Base-by-base conservation (phyloP, 805 yeast species). In the Priceomyces haplophilus region DNA sequence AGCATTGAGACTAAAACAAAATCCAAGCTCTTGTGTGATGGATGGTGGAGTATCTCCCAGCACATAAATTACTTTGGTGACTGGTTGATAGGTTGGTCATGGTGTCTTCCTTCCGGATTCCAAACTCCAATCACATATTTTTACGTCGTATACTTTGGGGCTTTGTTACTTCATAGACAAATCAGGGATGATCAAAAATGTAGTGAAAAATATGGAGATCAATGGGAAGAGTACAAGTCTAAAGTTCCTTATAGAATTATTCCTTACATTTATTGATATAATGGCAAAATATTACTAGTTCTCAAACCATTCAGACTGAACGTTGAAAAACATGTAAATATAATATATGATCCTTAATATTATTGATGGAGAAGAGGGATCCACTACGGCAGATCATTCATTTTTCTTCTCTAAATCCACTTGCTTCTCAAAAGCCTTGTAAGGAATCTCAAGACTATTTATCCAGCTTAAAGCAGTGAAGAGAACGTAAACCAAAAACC, bases 11-110 rank as follows among this genome's bases (percentile, higher is more conserved):
- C 97, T 0, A 69, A 75, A 23, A 79, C 85, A 12, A 95, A 95
- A 1, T 83, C 96, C 19, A 85, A 79, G 56, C 74, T 93, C 49
- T 67, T 93, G 35, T 78, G 82, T 42, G 93, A 88, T 55, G 97
- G 98, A 2, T 93, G 98, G 99, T 93, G 99, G 99, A 85, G 85
- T 2, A 62, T 73, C 15, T 82, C 96, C 5, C 96, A 95, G 52
- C 99, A 93, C 62, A 88, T 88, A 58, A 93, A 93, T 60, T 93
- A 93, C 64, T 76, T 90, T 45, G 99, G 99, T 34, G 99, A 93
- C 67, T 88, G 97, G 90, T 60, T 93, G 33, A 82, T 89, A 56
- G 88, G 97, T 0, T 73, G 86, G 70, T 80, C 95, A 35, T 91
- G 96, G 96, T 88, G 97, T 62, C 70, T 93, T 49, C 83, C 96